phyloP scores from a whole-genome alignment of 805 yeast species.

The Pichia pseudocactophila region DNA sequence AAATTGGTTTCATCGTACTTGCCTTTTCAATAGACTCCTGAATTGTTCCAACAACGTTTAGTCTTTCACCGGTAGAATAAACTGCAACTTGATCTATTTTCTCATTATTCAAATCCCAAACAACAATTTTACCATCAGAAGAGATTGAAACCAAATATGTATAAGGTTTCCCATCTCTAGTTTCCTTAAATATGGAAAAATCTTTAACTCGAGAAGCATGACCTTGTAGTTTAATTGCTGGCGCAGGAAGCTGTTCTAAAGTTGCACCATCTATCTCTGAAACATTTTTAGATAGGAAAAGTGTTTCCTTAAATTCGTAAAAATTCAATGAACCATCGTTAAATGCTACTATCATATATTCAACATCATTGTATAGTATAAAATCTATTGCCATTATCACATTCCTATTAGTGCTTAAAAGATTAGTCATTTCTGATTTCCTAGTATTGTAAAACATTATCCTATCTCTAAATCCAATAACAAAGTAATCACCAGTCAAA shows the following conservation, averaged over 20 bases:
- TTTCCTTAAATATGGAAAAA: constrained; percentile 40
- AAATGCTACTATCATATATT: constrained; percentile 58
- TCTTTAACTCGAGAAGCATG: constrained; percentile 85
- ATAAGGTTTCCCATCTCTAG: constrained; percentile 26
- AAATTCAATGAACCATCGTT: constrained; percentile 48
- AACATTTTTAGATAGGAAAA: constrained; percentile 6
- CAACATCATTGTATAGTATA: constrained; percentile 32
- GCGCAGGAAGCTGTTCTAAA: constrained; percentile 21
- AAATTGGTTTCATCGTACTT: constrained; percentile 48
- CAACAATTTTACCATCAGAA: constrained; percentile 87
- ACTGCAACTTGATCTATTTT: constrained; percentile 77
- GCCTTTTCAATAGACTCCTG: constrained; percentile 72
- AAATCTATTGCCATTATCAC: constrained; percentile 65
- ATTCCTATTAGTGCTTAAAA: constrained; percentile 36
- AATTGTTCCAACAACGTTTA: constrained; percentile 74
- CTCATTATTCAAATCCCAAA: constrained; percentile 58
- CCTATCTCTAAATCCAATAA: constrained; percentile 64
- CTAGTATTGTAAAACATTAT: constrained; percentile 57
- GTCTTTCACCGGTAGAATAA: constrained; percentile 82
- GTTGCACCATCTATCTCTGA: constrained; percentile 25
- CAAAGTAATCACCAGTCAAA: constrained; percentile 62
- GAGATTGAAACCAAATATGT: constrained; percentile 68
- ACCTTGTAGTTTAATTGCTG: constrained; percentile 59
- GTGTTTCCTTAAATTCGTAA: not conserved
- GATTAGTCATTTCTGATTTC: constrained; percentile 44